Evolutionary conservation across 1,139 yeast species (phyloP).

Genomic region (Debaryomyces psychrophilus): DNA sequence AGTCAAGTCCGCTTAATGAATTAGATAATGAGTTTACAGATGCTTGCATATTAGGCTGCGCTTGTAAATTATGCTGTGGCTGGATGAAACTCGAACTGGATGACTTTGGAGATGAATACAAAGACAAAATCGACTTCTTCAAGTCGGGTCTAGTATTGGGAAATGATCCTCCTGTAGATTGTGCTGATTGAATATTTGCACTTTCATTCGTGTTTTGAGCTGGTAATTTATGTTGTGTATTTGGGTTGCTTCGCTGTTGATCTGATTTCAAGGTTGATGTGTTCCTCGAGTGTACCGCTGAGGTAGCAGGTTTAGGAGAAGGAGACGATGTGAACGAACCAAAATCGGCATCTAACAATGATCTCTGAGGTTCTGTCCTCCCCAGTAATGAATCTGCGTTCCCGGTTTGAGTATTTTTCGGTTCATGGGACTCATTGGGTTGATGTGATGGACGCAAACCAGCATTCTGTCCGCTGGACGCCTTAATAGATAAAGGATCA

Average conservation of each 20-base stretch:
- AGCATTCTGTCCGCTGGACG: conserved; percentile 1
- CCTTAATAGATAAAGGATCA: conserved; percentile 52
- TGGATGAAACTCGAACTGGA: conserved; percentile 40
- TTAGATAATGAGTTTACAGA: conserved; percentile 28
- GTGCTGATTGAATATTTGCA: conserved; percentile 29
- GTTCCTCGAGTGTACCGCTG: background rate
- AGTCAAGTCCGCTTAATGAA: conserved; percentile 41
- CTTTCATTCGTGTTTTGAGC: conserved; percentile 25
- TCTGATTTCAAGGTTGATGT: background rate
- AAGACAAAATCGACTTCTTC: conserved; percentile 85
- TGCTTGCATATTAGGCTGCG: conserved; percentile 8
- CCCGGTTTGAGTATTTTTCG: background rate
- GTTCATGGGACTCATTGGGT: background rate
- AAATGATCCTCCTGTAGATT: conserved; percentile 37
- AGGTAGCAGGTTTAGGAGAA: conserved; percentile 14
- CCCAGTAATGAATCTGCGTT: background rate
- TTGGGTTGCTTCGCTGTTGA: conserved; percentile 2
- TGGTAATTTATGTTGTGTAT: conserved; percentile 11
- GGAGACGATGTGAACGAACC: conserved; percentile 43
- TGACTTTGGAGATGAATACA: conserved; percentile 73
- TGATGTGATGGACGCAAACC: background rate
- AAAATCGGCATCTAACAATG: conserved; percentile 43
- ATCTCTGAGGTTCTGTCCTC: conserved; percentile 5
- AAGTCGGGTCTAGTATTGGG: conserved; percentile 56
- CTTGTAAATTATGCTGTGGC: conserved; percentile 23